A percentile compares a stretch with the other conserved stretches of the same genome.
Conservation (phyloP, 1,139 yeast genomes). For the Candida tetrigidarum region DNA sequence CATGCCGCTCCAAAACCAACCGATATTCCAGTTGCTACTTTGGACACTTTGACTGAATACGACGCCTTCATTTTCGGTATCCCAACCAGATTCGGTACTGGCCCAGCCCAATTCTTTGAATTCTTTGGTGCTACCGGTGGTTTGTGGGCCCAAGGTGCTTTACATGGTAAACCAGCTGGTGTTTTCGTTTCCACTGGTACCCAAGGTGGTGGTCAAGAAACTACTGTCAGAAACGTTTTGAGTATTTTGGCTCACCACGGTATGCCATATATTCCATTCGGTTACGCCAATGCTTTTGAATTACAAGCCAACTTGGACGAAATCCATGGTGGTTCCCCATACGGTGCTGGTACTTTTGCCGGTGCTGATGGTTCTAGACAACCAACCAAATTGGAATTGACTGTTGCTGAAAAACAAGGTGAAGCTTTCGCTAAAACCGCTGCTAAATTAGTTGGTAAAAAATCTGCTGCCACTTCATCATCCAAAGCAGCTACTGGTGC, state of each 20-base stretch:
- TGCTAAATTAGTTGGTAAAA: slow-evolving; percentile 24
- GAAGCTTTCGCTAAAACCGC: slow-evolving; percentile 40
- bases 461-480: slow-evolving; percentile 8
- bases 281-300: slow-evolving; percentile 41
- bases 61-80: slow-evolving; percentile 55
- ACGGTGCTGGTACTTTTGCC: slow-evolving; percentile 56
- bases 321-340: slow-evolving; percentile 52
- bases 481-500: slow-evolving; percentile 8
- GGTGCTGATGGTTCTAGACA: slow-evolving; percentile 53
- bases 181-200: slow-evolving; percentile 50
- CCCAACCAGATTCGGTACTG: slow-evolving; percentile 54
- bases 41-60: slow-evolving; percentile 39
- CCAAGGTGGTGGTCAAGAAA: slow-evolving; percentile 54
- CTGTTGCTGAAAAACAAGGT: slow-evolving; percentile 48
- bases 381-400: slow-evolving; percentile 43
- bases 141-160: slow-evolving; percentile 54
- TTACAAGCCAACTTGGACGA: slow-evolving; percentile 37
- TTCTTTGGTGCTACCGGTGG: slow-evolving; percentile 53
- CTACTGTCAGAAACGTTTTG: slow-evolving; percentile 40
- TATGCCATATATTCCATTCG: slow-evolving; percentile 53
- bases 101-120: slow-evolving; percentile 49
- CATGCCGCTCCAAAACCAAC: slow-evolving; percentile 46
- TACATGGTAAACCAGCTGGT: slow-evolving; percentile 52
- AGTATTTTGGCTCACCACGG: slow-evolving; percentile 53
- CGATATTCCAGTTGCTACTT: slow-evolving; percentile 42